Base-by-base conservation (phyloP, 1,139 yeast genomes). In the Hansenula lynferdii region DNA sequence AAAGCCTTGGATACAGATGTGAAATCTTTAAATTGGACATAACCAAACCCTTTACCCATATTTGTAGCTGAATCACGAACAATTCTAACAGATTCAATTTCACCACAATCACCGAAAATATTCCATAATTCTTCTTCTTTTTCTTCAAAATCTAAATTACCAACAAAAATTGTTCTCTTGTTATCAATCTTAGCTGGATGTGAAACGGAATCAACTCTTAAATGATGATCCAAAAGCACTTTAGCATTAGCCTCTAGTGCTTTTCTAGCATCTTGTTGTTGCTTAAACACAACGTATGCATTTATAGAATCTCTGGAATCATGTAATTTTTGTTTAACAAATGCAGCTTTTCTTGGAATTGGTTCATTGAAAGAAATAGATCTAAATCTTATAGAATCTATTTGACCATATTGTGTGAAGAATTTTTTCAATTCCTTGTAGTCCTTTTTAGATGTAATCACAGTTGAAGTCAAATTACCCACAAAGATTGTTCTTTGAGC, bases 21-120 rank as follows among this genome's bases (percentile, higher is more conserved):
- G 20, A 90, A 67, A 61, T 90, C 96, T 46, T 72, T 75, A 65
- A 90, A 94, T 62, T 92, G 97, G 25, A 94, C 89, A 60, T 89
- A 85, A 6, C 96, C 98, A 67, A 94, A 90, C 5, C 99, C 99
- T 64, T 92, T 94, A 50, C 98, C 99, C 46, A 92, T 70, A 54
- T 94, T 92, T 22, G 97, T 92, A 63, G 86, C 86, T 16, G 95
- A 66, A 60, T 94, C 98, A 57, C 99, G 79, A 26, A 94, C 77
- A 38, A 94, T 73, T 58, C 99, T 77, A 20, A 90, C 97, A 46
- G 86, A 82, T 59, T 89, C 96, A 39, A 94, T 82, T 31, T 75
- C 75, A 34, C 87, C 89, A 49, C 82, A 71, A 17, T 68, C 63
- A 4, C 70, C 73, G 63, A 94, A 94, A 60, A 84, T 87, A 42